These are phyloP conservation scores for Blastomyces gilchristii DNA, from an alignment of 2,329 filamentous ascomycete species.

Conservation along the genomic window DNA sequence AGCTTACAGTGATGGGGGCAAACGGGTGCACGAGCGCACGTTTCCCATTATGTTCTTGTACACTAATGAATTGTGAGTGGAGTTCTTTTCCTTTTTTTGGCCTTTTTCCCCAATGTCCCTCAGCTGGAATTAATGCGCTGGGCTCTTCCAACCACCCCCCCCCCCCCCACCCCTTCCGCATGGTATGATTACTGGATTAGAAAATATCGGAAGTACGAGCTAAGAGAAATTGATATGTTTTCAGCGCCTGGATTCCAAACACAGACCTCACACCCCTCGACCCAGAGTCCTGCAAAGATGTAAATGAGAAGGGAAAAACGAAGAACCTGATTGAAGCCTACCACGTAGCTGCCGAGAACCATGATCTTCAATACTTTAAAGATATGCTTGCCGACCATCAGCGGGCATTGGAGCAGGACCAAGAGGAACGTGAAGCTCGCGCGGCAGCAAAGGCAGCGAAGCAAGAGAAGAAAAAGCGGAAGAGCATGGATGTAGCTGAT, in stretches of 20 bases:
- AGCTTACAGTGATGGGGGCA: constrained; percentile 77
- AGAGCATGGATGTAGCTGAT: constrained; percentile 37
- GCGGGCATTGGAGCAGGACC: constrained; percentile 45
- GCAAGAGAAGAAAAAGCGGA: constrained; percentile 43
- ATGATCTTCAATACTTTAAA: constrained; percentile 76
- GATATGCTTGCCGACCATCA: constrained; percentile 55
- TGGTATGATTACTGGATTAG: neutral
- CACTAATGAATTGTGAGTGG: constrained; percentile 92
- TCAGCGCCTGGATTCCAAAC: constrained; percentile 84
- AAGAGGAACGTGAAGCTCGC: constrained; percentile 56
- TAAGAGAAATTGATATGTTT: constrained; percentile 3
- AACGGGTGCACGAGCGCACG: constrained; percentile 71
- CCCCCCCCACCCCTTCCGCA: neutral
- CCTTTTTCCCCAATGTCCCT: neutral
- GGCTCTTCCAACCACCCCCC: neutral
- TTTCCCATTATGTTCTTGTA: constrained; percentile 92
- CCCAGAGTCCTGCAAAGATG: constrained; percentile 57
- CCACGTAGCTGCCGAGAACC: constrained; percentile 63
- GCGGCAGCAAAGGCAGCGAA: constrained; percentile 49
- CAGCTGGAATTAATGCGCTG: neutral
- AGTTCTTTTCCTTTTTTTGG: neutral
- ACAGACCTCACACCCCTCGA: constrained; percentile 69
- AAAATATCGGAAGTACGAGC: neutral
- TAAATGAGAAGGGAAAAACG: constrained; percentile 61
- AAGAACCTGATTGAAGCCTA: constrained; percentile 74